Evolutionary conservation across 1,284 basidiomycete genomes (phyloP), one percentile per base, ranked within the genome.

Genomic region (Austroboletus niveus): DNA sequence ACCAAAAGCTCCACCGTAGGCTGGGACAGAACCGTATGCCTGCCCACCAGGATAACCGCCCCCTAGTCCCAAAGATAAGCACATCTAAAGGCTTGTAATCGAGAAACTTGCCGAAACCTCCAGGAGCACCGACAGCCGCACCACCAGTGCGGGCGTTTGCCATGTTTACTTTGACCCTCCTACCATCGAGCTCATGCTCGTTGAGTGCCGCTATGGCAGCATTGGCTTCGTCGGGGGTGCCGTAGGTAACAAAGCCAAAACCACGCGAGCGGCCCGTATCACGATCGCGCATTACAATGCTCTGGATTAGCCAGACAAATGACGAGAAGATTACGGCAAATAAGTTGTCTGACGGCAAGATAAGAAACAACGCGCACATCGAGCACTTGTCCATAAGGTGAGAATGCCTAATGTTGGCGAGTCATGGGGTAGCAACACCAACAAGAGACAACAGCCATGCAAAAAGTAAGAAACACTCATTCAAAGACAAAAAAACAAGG

Each of bases 251-350:
- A 73, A 97, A 97, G 57, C 94, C 94, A 72, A 98, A 98, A 69
- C 94, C 92, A 67, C 94, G 92, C 62, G 94, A 96, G 69, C 94
- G 92, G 61, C 92, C 91, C 58, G 94, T 96, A 70, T 96, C 94
- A 68, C 94, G 92, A 78, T 97, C 94, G 78, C 93, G 91, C 94
- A 96, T 96, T 75, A 97, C 94, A 73, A 94, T 92, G 64, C 88
- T 89, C 91, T 94, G 69, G 48, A 55, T 56, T 39, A 47, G 44
- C 36, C 51, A 53, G 24, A 44, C 52, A 5, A 7, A 48, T 34
- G 36, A 51, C 38, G 48, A 54, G 32, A 47, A 45, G 34, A 51
- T 54, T 42, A 54, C 42, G 30, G 20, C 44, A 41, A 31, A 68
- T 66, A 54, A 69, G 63, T 49, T 50, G 52, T 50, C 52, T 34